Evolutionary conservation across 257 asterid genomes (phyloP), one percentile per base, ranked within the genome.

Genomic region (Knoxia roxburghii): DNA sequence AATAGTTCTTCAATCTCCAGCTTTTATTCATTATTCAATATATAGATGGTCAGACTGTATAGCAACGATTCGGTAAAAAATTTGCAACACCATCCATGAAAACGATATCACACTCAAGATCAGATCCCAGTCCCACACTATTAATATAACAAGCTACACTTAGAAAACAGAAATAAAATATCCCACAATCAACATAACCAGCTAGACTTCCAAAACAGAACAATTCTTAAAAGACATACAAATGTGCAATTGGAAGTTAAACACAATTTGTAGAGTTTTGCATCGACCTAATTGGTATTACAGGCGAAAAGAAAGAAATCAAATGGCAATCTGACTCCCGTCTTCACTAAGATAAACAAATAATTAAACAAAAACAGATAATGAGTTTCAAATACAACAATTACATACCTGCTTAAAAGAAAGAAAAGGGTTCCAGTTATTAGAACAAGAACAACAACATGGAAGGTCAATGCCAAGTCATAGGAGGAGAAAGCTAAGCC

Each of bases 401-500:
- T 33, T 14, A 6, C 1, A 1, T 77, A 85, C 99, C 95, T 75
- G 84, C 68, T 82, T 65, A 90, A 93, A 68, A 94, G 97, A 77
- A 90, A 49, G 84, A 93, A 90, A 26, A 90, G 95, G 43, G 89
- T 76, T 11, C 82, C 97, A 8, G 85, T 79, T 29, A 94, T 77
- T 9, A 94, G 78, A 56, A 94, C 87, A 64, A 94, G 97, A 74
- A 94, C 72, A 0, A 81, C 67, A 70, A 94, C 89, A 61, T 94
- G 99, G 64, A 90, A 81, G 14, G 88, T 75, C 82, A 90, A 75
- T 20, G 79, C 72, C 45, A 81, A 79, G 75, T 90, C 99, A 71
- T 93, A 85, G 24, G 78, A 80, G 26, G 99, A 84, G 79, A 94
- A 88, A 24, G 97, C 95, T 72, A 90, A 76, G 55, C 95, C 88